Base-by-base conservation (phyloP, 495 filamentous ascomycete genomes). In the Aspergillus wentii region DNA sequence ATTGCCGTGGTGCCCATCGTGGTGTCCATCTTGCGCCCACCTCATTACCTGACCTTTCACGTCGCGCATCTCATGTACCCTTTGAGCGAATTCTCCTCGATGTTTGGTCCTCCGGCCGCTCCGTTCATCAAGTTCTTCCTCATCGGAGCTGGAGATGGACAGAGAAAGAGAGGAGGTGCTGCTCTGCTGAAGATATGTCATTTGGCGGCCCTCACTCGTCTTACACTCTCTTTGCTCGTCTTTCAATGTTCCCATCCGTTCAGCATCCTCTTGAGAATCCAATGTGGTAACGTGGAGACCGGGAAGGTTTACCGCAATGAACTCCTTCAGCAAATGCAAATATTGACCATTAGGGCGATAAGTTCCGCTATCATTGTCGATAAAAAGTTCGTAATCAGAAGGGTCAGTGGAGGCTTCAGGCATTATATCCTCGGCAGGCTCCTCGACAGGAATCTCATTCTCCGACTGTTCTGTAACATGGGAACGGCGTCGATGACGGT, bases 361-460 rank as follows among this genome's bases (percentile, higher is more conserved):
- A 0, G 91, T 97, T 10, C 91, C 91, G 49, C 78, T 85, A 59
- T 94, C 90, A 43, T 97, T 97, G 65, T 97, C 91, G 48, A 97
- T 95, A 35, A 92, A 72, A 3, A 97, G 75, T 52, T 92, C 82
- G 51, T 94, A 97, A 49, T 82, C 69, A 1, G 64, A 46, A 0
- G 86, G 85, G 39, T 88, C 72, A 22, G 63, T 64, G 1, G 72
- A 57, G 43, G 59, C 11, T 22, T 64, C 57, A 10, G 40, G 20
- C 13, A 11, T 11, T 2, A 2, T 15, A 19, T 51, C 46, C n/a
- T 71, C 57, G 10, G 56, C 48, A 0, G 65, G 53, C 7, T 69
- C 59, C 4, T 79, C 64, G 2, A 63, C 60, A 4, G 71, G 60
- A 11, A 54, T 39, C 4, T 51, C 41, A 17, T 39, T 51, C 5